Conservation (phyloP, 176 grass and related monocot genomes). For the Oryza meyeriana region DNA sequence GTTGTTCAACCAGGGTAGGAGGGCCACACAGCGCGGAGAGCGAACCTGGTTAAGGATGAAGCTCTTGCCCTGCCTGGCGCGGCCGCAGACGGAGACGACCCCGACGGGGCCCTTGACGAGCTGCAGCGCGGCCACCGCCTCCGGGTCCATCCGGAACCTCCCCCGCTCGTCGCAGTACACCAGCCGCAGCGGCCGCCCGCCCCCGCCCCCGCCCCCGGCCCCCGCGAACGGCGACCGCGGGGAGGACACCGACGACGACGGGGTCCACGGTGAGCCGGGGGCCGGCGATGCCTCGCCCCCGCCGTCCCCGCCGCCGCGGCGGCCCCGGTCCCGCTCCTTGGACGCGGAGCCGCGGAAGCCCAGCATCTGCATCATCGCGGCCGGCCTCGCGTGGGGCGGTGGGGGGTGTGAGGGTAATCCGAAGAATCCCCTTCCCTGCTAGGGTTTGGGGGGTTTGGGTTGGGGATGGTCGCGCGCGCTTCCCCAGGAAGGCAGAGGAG, state of each 20-base stretch:
- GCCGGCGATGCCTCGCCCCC: not conserved
- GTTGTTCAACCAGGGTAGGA: not conserved
- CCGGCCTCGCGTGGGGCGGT: not conserved
- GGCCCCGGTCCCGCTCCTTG: conserved; percentile 33
- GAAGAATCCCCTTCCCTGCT: no score
- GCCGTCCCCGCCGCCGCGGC: conserved; percentile 11
- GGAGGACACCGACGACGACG: conserved; percentile 5
- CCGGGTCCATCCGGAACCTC: conserved; percentile 69
- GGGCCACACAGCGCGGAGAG: not conserved
- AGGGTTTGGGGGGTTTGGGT: not conserved
- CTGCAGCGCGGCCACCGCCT: conserved; percentile 65
- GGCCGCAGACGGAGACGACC: conserved; percentile 72
- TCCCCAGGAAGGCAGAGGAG: not conserved
- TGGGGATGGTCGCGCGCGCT: not conserved
- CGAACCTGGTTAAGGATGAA: conserved; percentile 73
- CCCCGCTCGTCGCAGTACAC: conserved; percentile 74
- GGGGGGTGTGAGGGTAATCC: not conserved
- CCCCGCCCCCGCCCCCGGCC: not conserved
- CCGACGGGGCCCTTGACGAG: conserved; percentile 71
- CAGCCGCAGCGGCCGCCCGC: conserved; percentile 55
- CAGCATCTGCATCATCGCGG: conserved; percentile 69
- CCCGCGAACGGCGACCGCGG: conserved; percentile 6
- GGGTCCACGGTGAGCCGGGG: not conserved
- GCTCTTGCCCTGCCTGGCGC: conserved; percentile 85
- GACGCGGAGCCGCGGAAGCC: conserved; percentile 57